Conservation (phyloP, 1,139 yeast species). For the Suzukiozyma palmioleophila region DNA sequence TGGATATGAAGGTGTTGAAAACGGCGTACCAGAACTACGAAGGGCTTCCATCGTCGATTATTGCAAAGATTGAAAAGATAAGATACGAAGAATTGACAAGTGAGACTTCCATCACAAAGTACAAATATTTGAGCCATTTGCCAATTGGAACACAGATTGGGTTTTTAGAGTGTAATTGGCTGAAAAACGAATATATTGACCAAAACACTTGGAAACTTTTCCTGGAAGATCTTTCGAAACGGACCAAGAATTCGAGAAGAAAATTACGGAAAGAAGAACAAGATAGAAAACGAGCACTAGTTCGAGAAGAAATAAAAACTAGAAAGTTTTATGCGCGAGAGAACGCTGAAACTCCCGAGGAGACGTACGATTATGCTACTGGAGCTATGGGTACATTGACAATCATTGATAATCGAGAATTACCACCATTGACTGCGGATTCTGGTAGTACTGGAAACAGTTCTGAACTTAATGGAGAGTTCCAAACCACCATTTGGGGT, state of each 20-base stretch:
- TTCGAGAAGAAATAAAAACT: conserved; percentile 55
- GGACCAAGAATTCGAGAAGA: conserved; percentile 50
- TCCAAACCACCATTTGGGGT: conserved; percentile 57
- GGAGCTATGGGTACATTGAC: conserved; percentile 29
- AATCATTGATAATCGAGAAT: conserved; percentile 26
- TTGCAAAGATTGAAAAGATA: conserved; percentile 66
- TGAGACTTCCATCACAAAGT: conserved; percentile 50
- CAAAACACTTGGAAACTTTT: conserved; percentile 53
- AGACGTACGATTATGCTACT: conserved; percentile 9
- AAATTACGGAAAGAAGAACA: conserved; percentile 65
- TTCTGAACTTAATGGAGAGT: conserved; percentile 12
- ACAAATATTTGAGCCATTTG: conserved; percentile 73
- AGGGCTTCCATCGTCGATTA: conserved; percentile 61
- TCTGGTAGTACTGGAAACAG: conserved; percentile 5
- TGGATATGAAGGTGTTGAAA: conserved; percentile 73
- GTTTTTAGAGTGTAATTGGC: conserved; percentile 84
- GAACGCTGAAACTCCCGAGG: conserved; percentile 27
- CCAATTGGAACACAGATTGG: conserved; percentile 86
- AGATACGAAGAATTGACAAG: conserved; percentile 56
- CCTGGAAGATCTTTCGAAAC: conserved; percentile 53
- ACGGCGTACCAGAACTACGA: conserved; percentile 57
- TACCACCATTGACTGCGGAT: conserved; percentile 18
- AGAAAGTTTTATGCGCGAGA: conserved; percentile 56
- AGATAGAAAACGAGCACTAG: conserved; percentile 55
- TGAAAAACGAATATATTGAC: conserved; percentile 35